Conservation (phyloP, 805 yeast species). For the Myxozyma vanderwaltii region DNA sequence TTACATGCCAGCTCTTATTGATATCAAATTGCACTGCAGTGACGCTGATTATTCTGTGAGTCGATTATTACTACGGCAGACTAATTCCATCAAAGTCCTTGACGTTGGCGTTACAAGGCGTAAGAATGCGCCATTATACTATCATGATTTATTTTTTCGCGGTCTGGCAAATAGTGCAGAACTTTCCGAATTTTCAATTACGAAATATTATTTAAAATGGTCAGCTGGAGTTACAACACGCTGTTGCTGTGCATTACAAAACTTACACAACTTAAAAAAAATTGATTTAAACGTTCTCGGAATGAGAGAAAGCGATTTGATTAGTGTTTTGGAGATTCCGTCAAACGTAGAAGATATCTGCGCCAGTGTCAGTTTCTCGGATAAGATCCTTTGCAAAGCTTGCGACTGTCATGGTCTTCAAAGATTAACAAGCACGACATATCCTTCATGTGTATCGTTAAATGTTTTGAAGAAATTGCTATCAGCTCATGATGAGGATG, state of each 20-base stretch:
- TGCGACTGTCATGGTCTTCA: neutral
- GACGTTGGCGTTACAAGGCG: neutral
- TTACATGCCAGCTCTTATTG: conserved; percentile 1
- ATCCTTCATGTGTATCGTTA: conserved; percentile 6
- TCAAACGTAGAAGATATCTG: neutral
- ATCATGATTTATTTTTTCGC: conserved; percentile 11
- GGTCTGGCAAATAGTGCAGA: conserved; percentile 8
- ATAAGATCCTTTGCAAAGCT: neutral
- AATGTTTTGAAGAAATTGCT: neutral
- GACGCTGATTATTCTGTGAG: conserved; percentile 7
- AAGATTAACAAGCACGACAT: neutral
- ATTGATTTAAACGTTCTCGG: conserved; percentile 8
- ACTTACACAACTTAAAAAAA: neutral
- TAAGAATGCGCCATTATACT: conserved; percentile 3
- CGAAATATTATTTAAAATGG: neutral
- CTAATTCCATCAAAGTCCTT: neutral
- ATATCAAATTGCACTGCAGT: neutral
- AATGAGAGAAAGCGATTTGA: neutral
- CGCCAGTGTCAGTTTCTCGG: neutral
- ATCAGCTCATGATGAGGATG: conserved; percentile 4
- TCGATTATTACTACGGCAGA: neutral
- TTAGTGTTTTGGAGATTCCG: neutral
- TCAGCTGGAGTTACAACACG: neutral
- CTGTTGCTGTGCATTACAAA: neutral
- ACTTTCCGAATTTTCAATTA: neutral